These are phyloP conservation scores for Phialemonium atrogriseum DNA, from an alignment of 2,329 filamentous ascomycete genomes.

Conservation along the genomic window DNA sequence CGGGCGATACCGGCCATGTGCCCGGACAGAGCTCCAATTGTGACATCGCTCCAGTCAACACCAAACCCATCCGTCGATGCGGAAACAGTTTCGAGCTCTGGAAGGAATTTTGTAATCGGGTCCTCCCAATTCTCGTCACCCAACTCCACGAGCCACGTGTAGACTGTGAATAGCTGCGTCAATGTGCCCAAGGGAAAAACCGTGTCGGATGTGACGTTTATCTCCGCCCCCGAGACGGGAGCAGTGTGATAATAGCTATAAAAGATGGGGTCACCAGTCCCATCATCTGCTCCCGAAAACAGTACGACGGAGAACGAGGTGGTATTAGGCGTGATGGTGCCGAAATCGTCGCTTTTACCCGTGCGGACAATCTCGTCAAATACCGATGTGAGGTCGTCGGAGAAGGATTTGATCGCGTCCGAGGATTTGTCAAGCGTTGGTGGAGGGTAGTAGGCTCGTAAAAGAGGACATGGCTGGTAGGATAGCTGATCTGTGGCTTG, in stretches of 20 bases:
- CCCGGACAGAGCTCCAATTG: conserved; percentile 13
- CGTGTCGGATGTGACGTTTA: conserved; percentile 14
- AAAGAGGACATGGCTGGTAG: conserved; percentile 12
- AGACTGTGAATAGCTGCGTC: conserved; percentile 23
- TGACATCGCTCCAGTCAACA: conserved; percentile 14
- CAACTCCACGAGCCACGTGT: conserved; percentile 21
- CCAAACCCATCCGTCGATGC: not conserved
- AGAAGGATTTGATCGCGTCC: conserved; percentile 5
- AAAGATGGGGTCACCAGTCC: conserved; percentile 7
- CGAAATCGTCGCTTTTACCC: conserved; percentile 13
- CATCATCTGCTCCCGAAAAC: conserved; percentile 10
- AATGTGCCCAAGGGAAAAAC: conserved; percentile 19
- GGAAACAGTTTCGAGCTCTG: conserved; percentile 10
- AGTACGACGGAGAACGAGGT: conserved; percentile 19
- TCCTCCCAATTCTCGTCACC: conserved; percentile 18
- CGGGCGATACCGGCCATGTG: conserved; percentile 16
- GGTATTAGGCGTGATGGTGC: conserved; percentile 15
- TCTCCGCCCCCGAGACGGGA: not conserved
- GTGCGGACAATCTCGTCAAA: conserved; percentile 13
- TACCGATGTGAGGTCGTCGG: conserved; percentile 9
- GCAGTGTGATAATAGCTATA: conserved; percentile 18
- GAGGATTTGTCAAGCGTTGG: conserved; percentile 9
- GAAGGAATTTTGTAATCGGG: conserved; percentile 19
- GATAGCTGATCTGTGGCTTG: not conserved
- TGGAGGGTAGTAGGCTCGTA: conserved; percentile 11